Base-by-base conservation (phyloP, 352 stramenopile genomes). In the Pythium folliculosum region DNA sequence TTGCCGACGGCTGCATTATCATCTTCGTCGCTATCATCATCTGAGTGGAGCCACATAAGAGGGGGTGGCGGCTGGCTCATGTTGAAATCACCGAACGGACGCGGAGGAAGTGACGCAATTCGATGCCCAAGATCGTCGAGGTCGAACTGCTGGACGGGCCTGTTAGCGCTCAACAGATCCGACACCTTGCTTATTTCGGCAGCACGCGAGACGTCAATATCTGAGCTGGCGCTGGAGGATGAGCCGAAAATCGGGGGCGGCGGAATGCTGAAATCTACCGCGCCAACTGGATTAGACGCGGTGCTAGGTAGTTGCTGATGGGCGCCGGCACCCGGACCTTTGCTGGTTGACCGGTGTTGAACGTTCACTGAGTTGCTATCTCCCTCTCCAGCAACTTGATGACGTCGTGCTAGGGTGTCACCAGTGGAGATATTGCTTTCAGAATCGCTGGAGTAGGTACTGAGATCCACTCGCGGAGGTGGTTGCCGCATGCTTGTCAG, bases 11-110 rank as follows among this genome's bases (percentile, higher is more conserved):
- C 8, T 25, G 14, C 44, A 25, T 27, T 38, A n/a, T 37, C 23
- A 16, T 54, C 48, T n/a, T 37, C 22, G 12, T 59, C 16, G 16
- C 32, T 44, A 12, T 62, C 59, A 4, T 37, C 32, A 10, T 60
- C 48, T 17, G 55, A 61, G 16, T 51, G 2, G 21, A 38, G 47
- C 70, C 70, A 76, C 5, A 43, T 12, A 13, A 82, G 54, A 16
- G 71, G 70, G 60, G 63, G 19, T 58, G 76, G 76, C 16, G 77
- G 76, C n/a, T 75, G 68, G 57, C 73, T 84, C 81, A 87, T 88
- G 47, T 88, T 69, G 23, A 84, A 30, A 32, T 49, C 66, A 1
- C 63, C 71, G 23, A 86, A 63, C 48, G 81, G 77, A 52, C 72
- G 75, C 27, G 76, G 71, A 7, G 73, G 75, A 7, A 87, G 25